Conservation (phyloP, 495 filamentous ascomycete species). For the Neurospora intermedia region DNA sequence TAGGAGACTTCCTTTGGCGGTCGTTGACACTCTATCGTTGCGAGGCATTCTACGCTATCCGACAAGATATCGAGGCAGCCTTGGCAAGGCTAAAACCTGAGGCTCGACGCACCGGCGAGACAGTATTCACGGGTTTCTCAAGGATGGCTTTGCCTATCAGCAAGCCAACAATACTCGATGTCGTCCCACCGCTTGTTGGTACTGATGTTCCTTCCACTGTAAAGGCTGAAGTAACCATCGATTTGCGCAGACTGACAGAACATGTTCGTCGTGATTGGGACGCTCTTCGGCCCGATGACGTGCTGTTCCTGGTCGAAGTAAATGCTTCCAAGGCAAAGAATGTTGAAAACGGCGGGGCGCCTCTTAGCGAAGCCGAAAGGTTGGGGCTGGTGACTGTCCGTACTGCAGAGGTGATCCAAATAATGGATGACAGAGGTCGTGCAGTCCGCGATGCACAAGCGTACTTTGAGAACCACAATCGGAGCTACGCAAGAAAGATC, state of each 20-base stretch:
- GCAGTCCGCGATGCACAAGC: conserved; percentile 49
- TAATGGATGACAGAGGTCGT: conserved; percentile 81
- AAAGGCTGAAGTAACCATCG: conserved; percentile 77
- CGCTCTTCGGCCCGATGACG: conserved; percentile 73
- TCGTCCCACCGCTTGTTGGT: conserved; percentile 74
- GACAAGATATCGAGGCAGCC: conserved; percentile 76
- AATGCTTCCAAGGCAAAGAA: conserved; percentile 44
- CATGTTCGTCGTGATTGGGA: conserved; percentile 84
- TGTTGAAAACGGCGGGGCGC: conserved; percentile 43
- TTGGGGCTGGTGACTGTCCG: conserved; percentile 61
- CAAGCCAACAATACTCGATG: conserved; percentile 81
- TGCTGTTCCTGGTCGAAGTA: conserved; percentile 77
- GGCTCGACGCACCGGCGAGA: conserved; percentile 46
- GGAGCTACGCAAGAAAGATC: conserved; percentile 51
- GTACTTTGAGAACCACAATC: conserved; percentile 31
- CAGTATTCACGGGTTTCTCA: conserved; percentile 75
- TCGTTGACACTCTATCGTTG: conserved; percentile 80
- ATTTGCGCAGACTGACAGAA: conserved; percentile 67
- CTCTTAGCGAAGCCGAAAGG: conserved; percentile 42
- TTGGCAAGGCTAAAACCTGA: conserved; percentile 72
- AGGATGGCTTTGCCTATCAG: conserved; percentile 82
- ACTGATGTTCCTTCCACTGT: conserved; percentile 76
- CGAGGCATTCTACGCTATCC: conserved; percentile 90
- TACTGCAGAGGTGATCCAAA: conserved; percentile 76
- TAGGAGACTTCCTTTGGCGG: conserved; percentile 93